These are phyloP conservation scores for Cryomyces antarcticus DNA, from an alignment of 495 filamentous ascomycete species.

Conservation along the genomic window DNA sequence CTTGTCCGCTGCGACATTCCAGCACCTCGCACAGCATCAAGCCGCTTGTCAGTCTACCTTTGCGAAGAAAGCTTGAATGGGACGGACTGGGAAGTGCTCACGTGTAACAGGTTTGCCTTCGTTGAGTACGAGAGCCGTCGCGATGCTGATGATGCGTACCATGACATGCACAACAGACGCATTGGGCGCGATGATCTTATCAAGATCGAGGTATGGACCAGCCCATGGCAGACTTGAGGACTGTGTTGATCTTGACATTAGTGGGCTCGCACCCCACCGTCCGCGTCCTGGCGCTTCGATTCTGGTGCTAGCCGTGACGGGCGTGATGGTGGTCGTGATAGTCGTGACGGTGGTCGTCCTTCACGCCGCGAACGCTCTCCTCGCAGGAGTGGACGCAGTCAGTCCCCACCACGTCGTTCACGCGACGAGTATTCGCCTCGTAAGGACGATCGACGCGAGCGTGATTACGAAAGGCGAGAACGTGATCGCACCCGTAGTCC, in stretches of 20 bases:
- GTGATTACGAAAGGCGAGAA: conserved; percentile 44
- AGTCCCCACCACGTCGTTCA: conserved; percentile 54
- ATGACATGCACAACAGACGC: conserved; percentile 99
- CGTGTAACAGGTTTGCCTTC: conserved; percentile 66
- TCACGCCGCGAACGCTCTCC: conserved; percentile 45
- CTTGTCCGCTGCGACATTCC: conserved; percentile 98
- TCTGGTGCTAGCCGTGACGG: conserved; percentile 28
- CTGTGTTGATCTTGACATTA: conserved; percentile 20
- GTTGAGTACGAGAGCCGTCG: conserved; percentile 98
- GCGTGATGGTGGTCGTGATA: conserved; percentile 38
- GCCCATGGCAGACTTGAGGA: background rate
- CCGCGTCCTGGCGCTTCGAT: conserved; percentile 96
- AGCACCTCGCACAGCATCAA: conserved; percentile 76
- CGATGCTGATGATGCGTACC: conserved; percentile 97
- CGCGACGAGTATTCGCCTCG: conserved; percentile 75
- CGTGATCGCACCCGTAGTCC: conserved; percentile 27
- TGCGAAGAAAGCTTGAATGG: conserved; percentile 2
- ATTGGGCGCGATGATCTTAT: conserved; percentile 87
- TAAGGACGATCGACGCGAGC: conserved; percentile 74
- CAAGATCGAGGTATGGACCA: conserved; percentile 78
- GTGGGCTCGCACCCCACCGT: conserved; percentile 98
- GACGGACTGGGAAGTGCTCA: conserved; percentile 14
- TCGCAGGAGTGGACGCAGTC: conserved; percentile 52
- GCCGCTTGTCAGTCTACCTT: conserved; percentile 61
- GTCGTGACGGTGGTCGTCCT: conserved; percentile 38